These are phyloP conservation scores for Pseudonitzschia delicatissima DNA, from an alignment of 108 stramenopile species.

Conservation along the genomic window DNA sequence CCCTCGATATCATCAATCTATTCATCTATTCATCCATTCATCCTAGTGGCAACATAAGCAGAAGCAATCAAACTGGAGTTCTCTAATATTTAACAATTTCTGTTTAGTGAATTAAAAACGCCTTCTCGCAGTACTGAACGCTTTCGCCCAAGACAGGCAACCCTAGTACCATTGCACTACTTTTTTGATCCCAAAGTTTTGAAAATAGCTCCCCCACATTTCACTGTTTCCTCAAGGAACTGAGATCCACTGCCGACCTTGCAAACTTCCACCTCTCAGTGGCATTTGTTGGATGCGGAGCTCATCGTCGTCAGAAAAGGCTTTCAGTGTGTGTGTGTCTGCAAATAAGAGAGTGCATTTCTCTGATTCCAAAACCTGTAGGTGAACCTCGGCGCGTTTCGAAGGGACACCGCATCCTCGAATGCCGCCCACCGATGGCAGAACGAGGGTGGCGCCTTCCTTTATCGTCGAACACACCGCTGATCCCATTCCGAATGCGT, in stretches of 20 bases:
- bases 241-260: constrained; percentile 41
- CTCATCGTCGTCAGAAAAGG: constrained; percentile 29
- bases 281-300: background rate
- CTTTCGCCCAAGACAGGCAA: too few species aligned
- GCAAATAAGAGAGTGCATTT: constrained; percentile 44
- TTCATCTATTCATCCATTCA: too few species aligned
- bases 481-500: constrained; percentile 55
- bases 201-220: constrained; percentile 26
- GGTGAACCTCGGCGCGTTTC: constrained; percentile 40
- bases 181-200: constrained; percentile 26
- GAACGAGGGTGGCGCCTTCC: constrained; percentile 33
- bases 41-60: too few species aligned
- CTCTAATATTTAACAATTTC: too few species aligned
- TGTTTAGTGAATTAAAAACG: too few species aligned
- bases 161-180: too few species aligned
- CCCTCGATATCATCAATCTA: too few species aligned
- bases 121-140: too few species aligned
- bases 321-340: constrained; percentile 50
- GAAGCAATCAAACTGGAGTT: too few species aligned
- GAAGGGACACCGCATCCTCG: constrained; percentile 51
- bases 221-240: constrained; percentile 30
- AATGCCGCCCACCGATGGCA: constrained; percentile 50
- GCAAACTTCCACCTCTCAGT: constrained; percentile 45
- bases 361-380: constrained; percentile 33
- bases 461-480: constrained; percentile 27